A percentile compares a stretch with the other conserved stretches of the same genome.
Evolutionary conservation across 139 green algal species (phyloP).

Genomic region (Diplosphaera chodatii): DNA sequence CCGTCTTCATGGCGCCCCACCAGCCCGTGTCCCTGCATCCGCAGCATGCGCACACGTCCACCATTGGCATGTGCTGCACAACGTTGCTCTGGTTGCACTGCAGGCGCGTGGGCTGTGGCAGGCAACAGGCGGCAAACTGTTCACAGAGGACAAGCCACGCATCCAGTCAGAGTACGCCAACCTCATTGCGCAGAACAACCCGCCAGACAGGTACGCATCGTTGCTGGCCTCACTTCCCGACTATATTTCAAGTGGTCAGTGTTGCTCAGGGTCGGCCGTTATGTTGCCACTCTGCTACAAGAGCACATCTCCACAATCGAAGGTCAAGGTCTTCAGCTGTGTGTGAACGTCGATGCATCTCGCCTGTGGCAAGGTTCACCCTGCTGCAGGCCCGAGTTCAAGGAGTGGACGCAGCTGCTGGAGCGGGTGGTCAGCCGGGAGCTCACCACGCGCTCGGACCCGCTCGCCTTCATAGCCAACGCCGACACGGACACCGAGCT

Average conservation of each 20-base stretch:
- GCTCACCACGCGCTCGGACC: neutral
- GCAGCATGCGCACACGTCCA: neutral
- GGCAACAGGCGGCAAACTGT: neutral
- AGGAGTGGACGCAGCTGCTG: neutral
- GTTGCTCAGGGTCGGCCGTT: too few species aligned
- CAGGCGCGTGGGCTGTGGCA: neutral
- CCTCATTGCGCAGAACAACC: neutral
- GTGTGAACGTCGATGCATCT: neutral
- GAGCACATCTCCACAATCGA: too few species aligned
- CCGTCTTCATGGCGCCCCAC: neutral
- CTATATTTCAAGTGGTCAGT: too few species aligned
- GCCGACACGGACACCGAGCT: conserved; percentile 4
- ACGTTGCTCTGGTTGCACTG: too few species aligned
- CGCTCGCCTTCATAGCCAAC: neutral
- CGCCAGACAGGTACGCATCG: neutral
- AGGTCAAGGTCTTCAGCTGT: too few species aligned
- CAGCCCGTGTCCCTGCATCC: neutral
- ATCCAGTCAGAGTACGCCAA: neutral
- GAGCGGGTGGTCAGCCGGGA: neutral
- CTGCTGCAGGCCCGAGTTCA: neutral
- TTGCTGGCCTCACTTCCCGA: neutral
- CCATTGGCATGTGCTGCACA: neutral
- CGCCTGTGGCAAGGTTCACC: neutral
- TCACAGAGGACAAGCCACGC: neutral
- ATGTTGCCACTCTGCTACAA: too few species aligned